Base-by-base conservation (phyloP, 2,329 filamentous ascomycete genomes). In the Graphilbum fragrans region DNA sequence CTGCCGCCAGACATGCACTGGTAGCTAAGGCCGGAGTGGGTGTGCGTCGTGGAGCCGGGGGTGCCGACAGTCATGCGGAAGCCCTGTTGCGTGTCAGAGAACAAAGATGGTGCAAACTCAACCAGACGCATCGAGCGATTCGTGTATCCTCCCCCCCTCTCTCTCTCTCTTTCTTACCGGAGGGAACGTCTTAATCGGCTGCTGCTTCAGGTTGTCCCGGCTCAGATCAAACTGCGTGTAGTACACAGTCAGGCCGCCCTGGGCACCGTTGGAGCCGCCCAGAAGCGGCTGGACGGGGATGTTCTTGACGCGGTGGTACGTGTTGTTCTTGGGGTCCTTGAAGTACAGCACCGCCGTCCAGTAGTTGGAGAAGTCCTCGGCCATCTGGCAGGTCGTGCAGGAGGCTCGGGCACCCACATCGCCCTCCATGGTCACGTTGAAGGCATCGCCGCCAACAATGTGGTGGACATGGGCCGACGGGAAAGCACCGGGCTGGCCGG, bases 341-440 rank as follows among this genome's bases (percentile, higher is more conserved):
- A 53, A 55, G 45, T 51, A 55, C 36, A 55, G 36, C 20, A 41
- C 35, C 17, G 53, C 53, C 2, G 49, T 51, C 53, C 53, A 55
- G 47, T 55, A 55, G 45, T 55, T 55, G 22, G 53, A 55, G 19
- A 55, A 55, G 41, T 55, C 52, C 41, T 55, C 53, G 0, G 52
- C 25, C 53, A 53, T 53, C 42, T 55, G 50, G 47, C 53, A 55
- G 3, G 53, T 55, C 2, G 53, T 55, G 45, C 53, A 55, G 25
- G 50, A 44, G 4, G 49, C 51, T 35, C 50, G 35, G 42, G 39
- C 41, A 18, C 42, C 45, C 12, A 53, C 51, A 22, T 53, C 50
- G 19, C 51, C 51, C 9, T 43, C 44, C 48, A 51, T 53, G 9
- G 49, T 53, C n/a, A 45, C 47, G 37, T 53, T 53, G 43, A 53